Base-by-base conservation (phyloP, 768 basidiomycete genomes). In the Tricholoma terreum region DNA sequence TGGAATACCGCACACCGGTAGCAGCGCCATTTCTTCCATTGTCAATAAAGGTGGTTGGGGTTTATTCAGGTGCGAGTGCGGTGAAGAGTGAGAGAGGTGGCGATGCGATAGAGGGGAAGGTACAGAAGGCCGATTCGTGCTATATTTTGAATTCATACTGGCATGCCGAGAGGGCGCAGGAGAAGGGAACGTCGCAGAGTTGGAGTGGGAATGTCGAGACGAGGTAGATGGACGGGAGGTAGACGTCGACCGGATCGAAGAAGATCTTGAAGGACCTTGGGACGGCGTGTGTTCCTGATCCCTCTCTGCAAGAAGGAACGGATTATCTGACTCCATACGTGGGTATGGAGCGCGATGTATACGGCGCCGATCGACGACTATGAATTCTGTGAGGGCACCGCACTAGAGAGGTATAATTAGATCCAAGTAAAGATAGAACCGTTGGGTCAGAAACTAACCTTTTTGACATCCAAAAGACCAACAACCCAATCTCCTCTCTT, bases 351-450 rank as follows among this genome's bases (percentile, higher is more conserved):
- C 82, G 14, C 88, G 81, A 59, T 87, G 83, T 1, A 95, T 71
- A 12, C 90, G 83, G 65, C 86, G 88, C 27, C 90, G 84, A 66
- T 96, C 92, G 21, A 87, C 80, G 22, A 91, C 77, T 58, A 96
- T 83, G 74, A 92, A 96, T 72, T 97, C 92, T n/a, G 91, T 80
- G 19, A 96, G 79, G 6, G 90, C 90, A 50, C 94, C 94, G 62
- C 84, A 87, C 91, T 94, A 35, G 10, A n/a, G 50, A 58, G 40
- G 22, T 15, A 35, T 50, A 38, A 58, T 64, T 36, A 68, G 62
- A 15, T 55, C 27, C 3, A 27, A n/a, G n/a, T 42, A 40, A 49
- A 57, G 33, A 55, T 27, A 55, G 54, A 51, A 56, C 46, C 40
- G 24, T n/a, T 11, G n/a, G 22, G 36, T 15, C 36, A 30, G n/a